Conservation (phyloP, 768 basidiomycete species). For the Rhodotorula toruloides region DNA sequence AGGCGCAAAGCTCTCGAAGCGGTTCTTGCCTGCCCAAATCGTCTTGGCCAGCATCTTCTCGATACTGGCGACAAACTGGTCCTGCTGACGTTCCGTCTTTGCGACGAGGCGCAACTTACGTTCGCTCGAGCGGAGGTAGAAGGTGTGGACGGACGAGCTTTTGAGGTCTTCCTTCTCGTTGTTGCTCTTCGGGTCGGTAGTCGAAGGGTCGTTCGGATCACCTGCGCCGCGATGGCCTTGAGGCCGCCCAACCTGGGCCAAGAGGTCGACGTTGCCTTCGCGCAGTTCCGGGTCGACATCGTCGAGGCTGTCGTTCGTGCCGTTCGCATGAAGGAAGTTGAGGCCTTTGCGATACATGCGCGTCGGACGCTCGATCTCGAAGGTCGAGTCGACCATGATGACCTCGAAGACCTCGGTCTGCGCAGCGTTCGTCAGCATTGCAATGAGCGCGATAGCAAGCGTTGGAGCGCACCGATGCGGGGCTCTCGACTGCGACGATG, state of each 20-base stretch:
- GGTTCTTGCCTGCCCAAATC: constrained; percentile 70
- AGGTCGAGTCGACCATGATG: constrained; percentile 82
- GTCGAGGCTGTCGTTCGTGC: constrained; percentile 9
- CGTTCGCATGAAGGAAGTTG: constrained; percentile 55
- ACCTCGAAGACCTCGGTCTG: constrained; percentile 88
- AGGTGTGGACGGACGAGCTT: constrained; percentile 85
- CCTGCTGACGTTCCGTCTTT: constrained; percentile 91
- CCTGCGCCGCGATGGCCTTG: constrained; percentile 54
- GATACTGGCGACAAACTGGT: constrained; percentile 90
- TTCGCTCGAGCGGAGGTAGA: constrained; percentile 88
- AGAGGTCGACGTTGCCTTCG: constrained; percentile 6
- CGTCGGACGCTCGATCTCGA: constrained; percentile 81
- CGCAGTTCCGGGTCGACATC: background rate
- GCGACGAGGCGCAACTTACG: constrained; percentile 79
- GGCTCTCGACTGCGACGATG: constrained; percentile 76
- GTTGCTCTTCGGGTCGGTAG: constrained; percentile 41
- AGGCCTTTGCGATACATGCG: constrained; percentile 82
- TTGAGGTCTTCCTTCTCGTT: constrained; percentile 52
- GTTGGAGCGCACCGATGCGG: constrained; percentile 62
- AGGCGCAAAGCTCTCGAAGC: constrained; percentile 93
- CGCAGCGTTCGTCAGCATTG: background rate
- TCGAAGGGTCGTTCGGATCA: constrained; percentile 54
- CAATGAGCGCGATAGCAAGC: background rate
- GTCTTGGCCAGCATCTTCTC: constrained; percentile 70
- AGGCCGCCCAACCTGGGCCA: constrained; percentile 10